Percentiles rank a stretch among this genome's conserved stretches.
Conservation (phyloP, 768 basidiomycete genomes). For the Pholiota microspora region DNA sequence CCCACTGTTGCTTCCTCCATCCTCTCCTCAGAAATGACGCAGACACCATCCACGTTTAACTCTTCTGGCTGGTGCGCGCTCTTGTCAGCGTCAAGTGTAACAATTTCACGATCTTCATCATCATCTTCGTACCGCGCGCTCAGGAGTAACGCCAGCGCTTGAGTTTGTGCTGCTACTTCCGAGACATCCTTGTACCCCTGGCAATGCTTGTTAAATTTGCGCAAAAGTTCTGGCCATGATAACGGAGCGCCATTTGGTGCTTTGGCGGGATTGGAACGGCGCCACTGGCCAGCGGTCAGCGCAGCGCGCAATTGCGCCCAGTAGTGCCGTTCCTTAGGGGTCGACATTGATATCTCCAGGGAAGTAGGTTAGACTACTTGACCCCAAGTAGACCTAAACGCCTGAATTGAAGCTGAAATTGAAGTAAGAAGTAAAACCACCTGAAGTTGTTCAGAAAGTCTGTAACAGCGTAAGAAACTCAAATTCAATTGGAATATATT, state of each 20-base stretch:
- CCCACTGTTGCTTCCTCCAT: constrained; percentile 54
- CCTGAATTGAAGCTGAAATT: too few species aligned
- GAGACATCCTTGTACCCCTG: constrained; percentile 56
- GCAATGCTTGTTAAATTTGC: constrained; percentile 88
- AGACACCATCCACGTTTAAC: constrained; percentile 55
- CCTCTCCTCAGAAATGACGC: constrained; percentile 50
- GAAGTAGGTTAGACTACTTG: too few species aligned
- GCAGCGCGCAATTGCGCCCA: constrained; percentile 71
- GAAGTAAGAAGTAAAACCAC: too few species aligned
- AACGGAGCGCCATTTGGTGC: constrained; percentile 49
- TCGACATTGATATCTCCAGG: constrained; percentile 30
- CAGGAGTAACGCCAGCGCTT: constrained; percentile 58
- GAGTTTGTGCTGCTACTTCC: constrained; percentile 67
- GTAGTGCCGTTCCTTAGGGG: constrained; percentile 69
- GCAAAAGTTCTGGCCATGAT: constrained; percentile 75
- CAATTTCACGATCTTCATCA: constrained; percentile 46
- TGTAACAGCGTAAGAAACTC: too few species aligned
- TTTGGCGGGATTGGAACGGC: constrained; percentile 57
- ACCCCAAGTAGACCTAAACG: too few species aligned
- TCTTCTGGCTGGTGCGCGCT: constrained; percentile 12
- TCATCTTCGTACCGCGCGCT: constrained; percentile 47
- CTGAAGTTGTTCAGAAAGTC: too few species aligned
- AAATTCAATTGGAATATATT: too few species aligned
- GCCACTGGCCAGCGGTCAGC: constrained; percentile 76
- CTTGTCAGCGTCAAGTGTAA: constrained; percentile 23